Evolutionary conservation across 2,329 filamentous ascomycete genomes (phyloP), one percentile per base, ranked within the genome.

Genomic region (Ophiosphaerella herpotricha): DNA sequence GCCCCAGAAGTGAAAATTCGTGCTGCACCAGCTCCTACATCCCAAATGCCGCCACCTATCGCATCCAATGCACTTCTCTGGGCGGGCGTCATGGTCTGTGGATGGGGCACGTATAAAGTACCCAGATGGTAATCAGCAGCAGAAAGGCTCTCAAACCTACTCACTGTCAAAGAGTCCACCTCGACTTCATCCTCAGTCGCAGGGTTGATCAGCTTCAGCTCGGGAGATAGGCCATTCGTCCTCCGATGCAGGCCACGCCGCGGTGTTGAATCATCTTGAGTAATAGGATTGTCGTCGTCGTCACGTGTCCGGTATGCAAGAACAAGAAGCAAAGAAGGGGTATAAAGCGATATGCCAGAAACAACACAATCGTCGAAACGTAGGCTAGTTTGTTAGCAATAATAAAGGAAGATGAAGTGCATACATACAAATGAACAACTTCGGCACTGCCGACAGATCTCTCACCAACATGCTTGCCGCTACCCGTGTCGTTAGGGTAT

Each of bases 281-380:
- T 74, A 66, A 78, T 70, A 31, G 71, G 81, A 8, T 86, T 82
- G 12, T 86, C 82, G n/a, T 88, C 82, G 7, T 86, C 80, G 39
- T 91, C 89, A 33, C 87, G 84, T 53, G 87, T 87, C 66, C 91
- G 86, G 75, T 95, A 97, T 68, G 92, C 92, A 76, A 99, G 87
- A 66, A 97, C 88, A 64, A 96, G 84, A 74, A 99, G 82, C 61
- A 96, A 81, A 69, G 85, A 94, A 70, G 91, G 90, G 70, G 91
- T 96, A 85, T 97, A 97, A 75, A 99, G 82, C 58, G 93, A 95
- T 74, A 99, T 88, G 66, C 94, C 94, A 71, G 94, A 96, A 79
- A 99, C 91, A 73, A 96, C 91, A 80, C 94, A 97, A 78, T 99
- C 94, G 75, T 94, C 73, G 61, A 80, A 96, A 67, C 91, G 89